Conservation (phyloP, 305 asterid genomes). For the Fraxinus nigra region DNA sequence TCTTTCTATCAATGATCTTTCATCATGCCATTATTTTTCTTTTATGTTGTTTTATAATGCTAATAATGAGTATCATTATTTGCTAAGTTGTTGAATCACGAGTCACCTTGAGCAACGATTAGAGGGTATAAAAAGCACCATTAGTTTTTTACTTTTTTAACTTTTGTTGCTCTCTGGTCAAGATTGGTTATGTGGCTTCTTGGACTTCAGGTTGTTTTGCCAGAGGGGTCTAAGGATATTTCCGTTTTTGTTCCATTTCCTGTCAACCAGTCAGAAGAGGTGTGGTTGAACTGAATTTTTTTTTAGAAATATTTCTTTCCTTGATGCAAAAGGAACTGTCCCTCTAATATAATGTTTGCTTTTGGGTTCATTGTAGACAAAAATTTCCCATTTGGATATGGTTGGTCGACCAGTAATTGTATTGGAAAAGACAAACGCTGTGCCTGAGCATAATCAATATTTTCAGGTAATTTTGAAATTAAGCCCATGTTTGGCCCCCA, state of each 20-base stretch:
- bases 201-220: slow-evolving; percentile 71
- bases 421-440: slow-evolving; percentile 73
- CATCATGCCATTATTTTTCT: neutral
- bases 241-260: slow-evolving; percentile 67
- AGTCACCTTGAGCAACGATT: neutral
- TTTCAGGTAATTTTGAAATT: slow-evolving; percentile 60
- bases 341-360: slow-evolving; percentile 28
- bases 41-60: neutral
- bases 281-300: slow-evolving; percentile 29
- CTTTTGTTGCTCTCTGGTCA: neutral
- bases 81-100: slow-evolving; percentile 2
- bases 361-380: slow-evolving; percentile 54
- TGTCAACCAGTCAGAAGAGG: slow-evolving; percentile 72
- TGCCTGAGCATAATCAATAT: slow-evolving; percentile 84
- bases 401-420: slow-evolving; percentile 88
- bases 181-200: slow-evolving; percentile 19
- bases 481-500: no score
- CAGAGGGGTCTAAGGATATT: slow-evolving; percentile 81
- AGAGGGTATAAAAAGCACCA: neutral
- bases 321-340: neutral
- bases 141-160: neutral
- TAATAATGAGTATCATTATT: neutral
- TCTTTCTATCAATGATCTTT: neutral
- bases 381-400: slow-evolving; percentile 81
- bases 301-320: slow-evolving; percentile 10